phyloP scores from a whole-genome alignment of 2,329 filamentous ascomycete species.

The Neonectria faginata region DNA sequence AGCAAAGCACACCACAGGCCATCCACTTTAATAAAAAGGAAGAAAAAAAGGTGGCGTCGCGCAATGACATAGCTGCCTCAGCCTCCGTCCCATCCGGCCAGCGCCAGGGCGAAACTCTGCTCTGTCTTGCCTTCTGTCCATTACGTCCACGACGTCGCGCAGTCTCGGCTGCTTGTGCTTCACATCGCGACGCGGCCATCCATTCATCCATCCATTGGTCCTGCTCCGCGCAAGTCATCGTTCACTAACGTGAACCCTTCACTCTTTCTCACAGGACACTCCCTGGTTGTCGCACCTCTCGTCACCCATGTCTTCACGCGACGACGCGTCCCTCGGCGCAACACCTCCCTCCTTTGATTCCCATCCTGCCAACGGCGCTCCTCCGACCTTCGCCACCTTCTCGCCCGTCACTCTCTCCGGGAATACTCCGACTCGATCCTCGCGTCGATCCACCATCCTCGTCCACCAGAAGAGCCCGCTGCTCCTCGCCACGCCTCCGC shows the following conservation, averaged over 20 bases:
- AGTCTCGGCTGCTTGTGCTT: slow-evolving; percentile 5
- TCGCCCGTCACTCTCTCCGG: slow-evolving; percentile 83
- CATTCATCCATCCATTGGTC: slow-evolving; percentile 1
- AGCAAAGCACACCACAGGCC: slow-evolving; percentile 2
- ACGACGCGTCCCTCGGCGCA: slow-evolving; percentile 51
- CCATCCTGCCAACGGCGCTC: slow-evolving; percentile 52
- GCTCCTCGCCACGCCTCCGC: slow-evolving; percentile 90
- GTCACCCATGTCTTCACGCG: slow-evolving; percentile 54
- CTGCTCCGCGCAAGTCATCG: not conserved
- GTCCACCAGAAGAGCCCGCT: slow-evolving; percentile 97
- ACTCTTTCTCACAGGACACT: slow-evolving; percentile 48
- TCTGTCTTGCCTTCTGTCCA: not conserved
- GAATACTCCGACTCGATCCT: slow-evolving; percentile 68
- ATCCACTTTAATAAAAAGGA: slow-evolving; percentile 5
- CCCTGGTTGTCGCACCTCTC: slow-evolving; percentile 65
- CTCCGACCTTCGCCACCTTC: slow-evolving; percentile 88
- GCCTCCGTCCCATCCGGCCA: slow-evolving; percentile 22
- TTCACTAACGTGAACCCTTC: slow-evolving; percentile 35
- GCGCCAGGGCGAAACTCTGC: slow-evolving; percentile 28
- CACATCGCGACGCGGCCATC: slow-evolving; percentile 10
- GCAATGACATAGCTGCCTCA: slow-evolving; percentile 42
- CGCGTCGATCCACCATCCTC: slow-evolving; percentile 87
- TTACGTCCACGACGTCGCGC: not conserved
- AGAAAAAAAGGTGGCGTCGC: slow-evolving; percentile 25
- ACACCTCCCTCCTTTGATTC: slow-evolving; percentile 50